These are phyloP conservation scores for Arabis hirsuta DNA, from an alignment of 345 rosid genomes.

Conservation along the genomic window DNA sequence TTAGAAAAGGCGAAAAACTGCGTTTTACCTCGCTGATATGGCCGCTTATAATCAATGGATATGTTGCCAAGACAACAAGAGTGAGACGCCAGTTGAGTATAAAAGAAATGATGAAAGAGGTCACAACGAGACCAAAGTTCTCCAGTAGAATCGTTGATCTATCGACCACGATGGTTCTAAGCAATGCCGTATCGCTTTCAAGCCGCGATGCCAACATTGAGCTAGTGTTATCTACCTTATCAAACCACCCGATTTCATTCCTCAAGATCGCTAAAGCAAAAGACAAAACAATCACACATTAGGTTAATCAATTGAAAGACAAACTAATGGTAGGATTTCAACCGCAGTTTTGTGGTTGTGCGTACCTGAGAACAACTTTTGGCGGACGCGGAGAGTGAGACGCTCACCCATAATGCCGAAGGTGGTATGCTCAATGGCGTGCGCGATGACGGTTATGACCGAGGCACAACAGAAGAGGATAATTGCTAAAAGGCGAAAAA, in stretches of 20 bases:
- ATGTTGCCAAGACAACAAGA: conserved; percentile 84
- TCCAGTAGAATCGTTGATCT: conserved; percentile 75
- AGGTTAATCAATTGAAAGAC: background rate
- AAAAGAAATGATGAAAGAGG: conserved; percentile 80
- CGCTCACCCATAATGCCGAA: conserved; percentile 96
- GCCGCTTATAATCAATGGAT: conserved; percentile 85
- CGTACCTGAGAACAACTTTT: conserved; percentile 79
- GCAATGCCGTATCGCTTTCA: conserved; percentile 74
- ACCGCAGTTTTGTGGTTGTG: conserved; percentile 6
- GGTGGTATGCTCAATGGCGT: conserved; percentile 66
- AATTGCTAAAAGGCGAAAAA: too few species aligned
- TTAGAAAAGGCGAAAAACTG: background rate
- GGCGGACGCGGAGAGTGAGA: conserved; percentile 87
- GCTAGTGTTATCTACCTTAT: conserved; percentile 74
- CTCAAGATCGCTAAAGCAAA: conserved; percentile 70
- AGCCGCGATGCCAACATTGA: conserved; percentile 83
- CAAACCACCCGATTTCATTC: conserved; percentile 97
- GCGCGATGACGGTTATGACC: conserved; percentile 59
- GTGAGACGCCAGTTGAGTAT: conserved; percentile 94
- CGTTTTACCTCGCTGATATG: conserved; percentile 89
- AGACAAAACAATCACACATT: background rate
- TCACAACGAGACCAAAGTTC: conserved; percentile 69
- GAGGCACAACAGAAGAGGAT: conserved; percentile 72
- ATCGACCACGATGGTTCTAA: conserved; percentile 76
- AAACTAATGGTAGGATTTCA: background rate